Evolutionary conservation across 805 yeast species (phyloP).

Genomic region (Saccharomyces mikatae): DNA sequence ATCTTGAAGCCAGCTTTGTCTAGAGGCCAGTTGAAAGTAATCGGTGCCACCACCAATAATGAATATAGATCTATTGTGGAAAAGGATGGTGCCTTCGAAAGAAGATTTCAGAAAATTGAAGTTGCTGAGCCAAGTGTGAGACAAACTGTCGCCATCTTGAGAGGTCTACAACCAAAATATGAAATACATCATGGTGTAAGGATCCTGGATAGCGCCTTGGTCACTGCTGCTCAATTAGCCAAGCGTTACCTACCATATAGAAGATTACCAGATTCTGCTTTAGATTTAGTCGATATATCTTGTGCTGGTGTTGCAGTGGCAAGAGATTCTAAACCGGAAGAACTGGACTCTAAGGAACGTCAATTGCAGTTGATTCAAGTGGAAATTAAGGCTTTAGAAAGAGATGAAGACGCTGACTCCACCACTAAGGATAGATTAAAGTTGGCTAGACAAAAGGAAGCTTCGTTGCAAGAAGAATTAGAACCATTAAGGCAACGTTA

Average conservation of each 20-base stretch:
- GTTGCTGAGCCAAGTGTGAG: conserved; percentile 88
- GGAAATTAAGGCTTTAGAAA: conserved; percentile 92
- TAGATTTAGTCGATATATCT: conserved; percentile 90
- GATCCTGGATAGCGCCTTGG: conserved; percentile 88
- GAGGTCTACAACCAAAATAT: conserved; percentile 92
- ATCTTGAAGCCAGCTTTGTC: conserved; percentile 95
- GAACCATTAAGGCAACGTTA: conserved; percentile 80
- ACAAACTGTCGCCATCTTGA: conserved; percentile 90
- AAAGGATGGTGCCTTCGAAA: conserved; percentile 97
- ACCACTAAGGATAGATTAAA: conserved; percentile 80
- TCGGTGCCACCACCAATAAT: conserved; percentile 94
- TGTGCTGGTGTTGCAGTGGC: conserved; percentile 98
- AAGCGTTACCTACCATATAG: conserved; percentile 91
- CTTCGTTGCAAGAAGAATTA: conserved; percentile 75
- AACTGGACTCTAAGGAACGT: conserved; percentile 87
- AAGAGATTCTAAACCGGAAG: conserved; percentile 96
- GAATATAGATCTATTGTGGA: conserved; percentile 90
- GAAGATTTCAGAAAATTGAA: conserved; percentile 95
- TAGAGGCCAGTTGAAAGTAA: conserved; percentile 91
- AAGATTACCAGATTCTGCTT: conserved; percentile 94
- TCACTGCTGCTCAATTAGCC: conserved; percentile 89
- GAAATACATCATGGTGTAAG: conserved; percentile 98
- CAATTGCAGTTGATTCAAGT: conserved; percentile 86
- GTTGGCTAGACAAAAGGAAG: conserved; percentile 70
- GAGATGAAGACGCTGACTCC: conserved; percentile 80